These are phyloP conservation scores for Stagonosporopsis vannaccii DNA, from an alignment of 2,329 filamentous ascomycete genomes.

Conservation along the genomic window DNA sequence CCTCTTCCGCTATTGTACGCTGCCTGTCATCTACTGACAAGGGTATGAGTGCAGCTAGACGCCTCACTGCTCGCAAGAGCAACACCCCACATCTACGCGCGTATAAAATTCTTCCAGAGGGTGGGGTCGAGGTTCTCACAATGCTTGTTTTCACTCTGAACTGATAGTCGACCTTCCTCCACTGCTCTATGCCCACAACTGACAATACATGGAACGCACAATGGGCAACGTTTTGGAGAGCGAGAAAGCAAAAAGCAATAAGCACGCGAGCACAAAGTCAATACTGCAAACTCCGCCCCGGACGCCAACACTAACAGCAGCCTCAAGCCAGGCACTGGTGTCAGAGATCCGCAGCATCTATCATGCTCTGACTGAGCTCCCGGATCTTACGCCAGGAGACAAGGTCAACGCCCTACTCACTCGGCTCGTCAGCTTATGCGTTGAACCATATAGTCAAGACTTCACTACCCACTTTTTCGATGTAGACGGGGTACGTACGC, in stretches of 20 bases:
- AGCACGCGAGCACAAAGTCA: slow-evolving; percentile 4
- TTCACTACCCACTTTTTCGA: slow-evolving; percentile 38
- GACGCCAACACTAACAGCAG: slow-evolving; percentile 30
- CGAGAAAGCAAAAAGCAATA: neutral
- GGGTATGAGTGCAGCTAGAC: neutral
- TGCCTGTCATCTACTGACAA: neutral
- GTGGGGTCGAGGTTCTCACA: neutral
- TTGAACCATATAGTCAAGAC: slow-evolving; percentile 29
- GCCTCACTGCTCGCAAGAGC: neutral
- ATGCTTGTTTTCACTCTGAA: neutral
- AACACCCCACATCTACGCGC: neutral
- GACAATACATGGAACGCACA: neutral
- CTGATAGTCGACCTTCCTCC: no score
- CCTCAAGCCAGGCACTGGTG: slow-evolving; percentile 29
- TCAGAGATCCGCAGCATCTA: slow-evolving; percentile 33
- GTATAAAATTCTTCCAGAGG: slow-evolving; percentile 7
- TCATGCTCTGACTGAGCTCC: slow-evolving; percentile 19
- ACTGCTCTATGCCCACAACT: neutral
- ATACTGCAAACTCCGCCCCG: slow-evolving; percentile 27
- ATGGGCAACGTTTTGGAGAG: slow-evolving; percentile 2
- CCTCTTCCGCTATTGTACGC: neutral
- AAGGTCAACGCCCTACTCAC: slow-evolving; percentile 48
- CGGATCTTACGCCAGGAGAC: slow-evolving; percentile 41
- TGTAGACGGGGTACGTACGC: slow-evolving; percentile 37
- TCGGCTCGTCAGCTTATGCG: slow-evolving; percentile 49